Percentiles rank a stretch among this genome's conserved stretches.
Conservation (phyloP, 495 filamentous ascomycete genomes). For the Aspergillus cavernicola region DNA sequence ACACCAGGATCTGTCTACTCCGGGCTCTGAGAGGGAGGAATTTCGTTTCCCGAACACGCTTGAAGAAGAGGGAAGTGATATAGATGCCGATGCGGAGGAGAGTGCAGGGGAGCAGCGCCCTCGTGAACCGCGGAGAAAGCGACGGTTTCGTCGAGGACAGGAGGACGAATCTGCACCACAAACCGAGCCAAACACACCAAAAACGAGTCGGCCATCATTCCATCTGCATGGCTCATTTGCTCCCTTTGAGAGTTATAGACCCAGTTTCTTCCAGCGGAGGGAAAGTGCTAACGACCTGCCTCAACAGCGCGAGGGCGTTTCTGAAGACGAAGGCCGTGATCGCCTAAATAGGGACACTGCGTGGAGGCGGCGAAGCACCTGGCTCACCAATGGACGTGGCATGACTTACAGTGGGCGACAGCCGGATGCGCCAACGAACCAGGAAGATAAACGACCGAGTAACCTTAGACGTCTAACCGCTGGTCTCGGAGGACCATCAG, state of each 20-base stretch:
- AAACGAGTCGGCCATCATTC: constrained; percentile 43
- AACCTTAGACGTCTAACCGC: constrained; percentile 69
- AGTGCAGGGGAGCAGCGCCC: constrained; percentile 46
- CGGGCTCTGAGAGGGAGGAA: constrained; percentile 48
- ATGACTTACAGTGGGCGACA: constrained; percentile 50
- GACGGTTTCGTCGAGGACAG: constrained; percentile 43
- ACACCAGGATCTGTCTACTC: constrained; percentile 31
- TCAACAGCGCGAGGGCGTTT: constrained; percentile 68
- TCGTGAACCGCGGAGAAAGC: constrained; percentile 43
- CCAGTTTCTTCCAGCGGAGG: constrained; percentile 59
- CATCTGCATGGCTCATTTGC: constrained; percentile 45
- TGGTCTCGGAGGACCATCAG: constrained; percentile 59
- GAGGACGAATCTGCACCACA: constrained; percentile 49
- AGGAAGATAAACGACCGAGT: constrained; percentile 60
- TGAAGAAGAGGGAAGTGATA: constrained; percentile 63
- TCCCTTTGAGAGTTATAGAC: constrained; percentile 44
- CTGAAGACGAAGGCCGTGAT: constrained; percentile 86
- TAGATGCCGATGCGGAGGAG: constrained; percentile 76
- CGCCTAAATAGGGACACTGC: constrained; percentile 56
- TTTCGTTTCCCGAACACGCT: constrained; percentile 51
- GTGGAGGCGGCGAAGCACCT: constrained; percentile 53
- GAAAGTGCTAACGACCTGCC: constrained; percentile 66
- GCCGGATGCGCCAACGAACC: constrained; percentile 27
- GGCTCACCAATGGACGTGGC: constrained; percentile 53
- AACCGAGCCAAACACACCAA: constrained; percentile 63